Evolutionary conservation across 2,329 filamentous ascomycete genomes (phyloP).

Genomic region (Phyllosticta citrichinensis): DNA sequence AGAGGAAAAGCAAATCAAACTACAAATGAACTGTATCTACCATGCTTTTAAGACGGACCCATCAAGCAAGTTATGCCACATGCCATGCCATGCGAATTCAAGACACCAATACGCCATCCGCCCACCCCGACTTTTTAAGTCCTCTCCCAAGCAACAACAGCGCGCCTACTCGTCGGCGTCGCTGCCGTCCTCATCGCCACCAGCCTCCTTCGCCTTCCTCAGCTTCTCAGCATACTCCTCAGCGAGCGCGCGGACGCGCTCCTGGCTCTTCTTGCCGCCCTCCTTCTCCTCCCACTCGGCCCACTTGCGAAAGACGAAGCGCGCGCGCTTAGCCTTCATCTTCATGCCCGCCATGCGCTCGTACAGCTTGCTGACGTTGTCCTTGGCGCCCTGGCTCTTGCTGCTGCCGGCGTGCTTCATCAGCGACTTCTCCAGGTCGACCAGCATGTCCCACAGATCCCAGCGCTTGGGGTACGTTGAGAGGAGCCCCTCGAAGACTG

Average conservation of each 20-base stretch:
- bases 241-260: conserved; percentile 61
- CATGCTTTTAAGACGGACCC: too few species aligned
- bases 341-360: conserved; percentile 57
- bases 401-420: background rate
- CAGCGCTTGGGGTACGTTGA: conserved; percentile 78
- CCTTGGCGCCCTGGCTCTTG: conserved; percentile 44
- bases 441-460: conserved; percentile 85
- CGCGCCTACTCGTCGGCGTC: conserved; percentile 16
- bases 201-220: conserved; percentile 10
- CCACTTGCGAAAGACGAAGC: conserved; percentile 88
- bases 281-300: conserved; percentile 68
- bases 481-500: conserved; percentile 84
- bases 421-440: conserved; percentile 60
- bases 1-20: too few species aligned
- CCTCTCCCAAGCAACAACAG: background rate
- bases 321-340: conserved; percentile 73
- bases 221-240: conserved; percentile 55
- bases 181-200: conserved; percentile 13
- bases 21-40: too few species aligned
- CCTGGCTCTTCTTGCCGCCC: conserved; percentile 59
- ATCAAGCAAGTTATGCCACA: too few species aligned
- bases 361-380: conserved; percentile 64
- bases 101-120: background rate
- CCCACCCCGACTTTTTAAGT: background rate
- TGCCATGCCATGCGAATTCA: background rate